These are phyloP conservation scores for Marchantia paleacea DNA, from an alignment of 225 moss, liverwort and hornwort genomes.

Conservation along the genomic window DNA sequence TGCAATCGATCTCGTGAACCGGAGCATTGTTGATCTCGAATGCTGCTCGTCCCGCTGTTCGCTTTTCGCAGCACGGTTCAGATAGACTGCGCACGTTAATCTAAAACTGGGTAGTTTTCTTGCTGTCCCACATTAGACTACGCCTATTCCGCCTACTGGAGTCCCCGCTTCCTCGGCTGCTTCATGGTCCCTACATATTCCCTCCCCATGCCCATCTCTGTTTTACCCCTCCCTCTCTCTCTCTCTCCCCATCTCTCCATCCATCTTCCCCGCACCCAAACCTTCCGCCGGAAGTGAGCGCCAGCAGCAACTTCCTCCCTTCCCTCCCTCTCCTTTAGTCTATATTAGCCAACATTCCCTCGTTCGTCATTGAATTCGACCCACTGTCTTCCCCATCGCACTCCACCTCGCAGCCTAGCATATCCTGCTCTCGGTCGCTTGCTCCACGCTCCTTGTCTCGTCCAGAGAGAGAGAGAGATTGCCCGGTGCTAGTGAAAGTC, in stretches of 20 bases:
- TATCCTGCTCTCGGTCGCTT: background rate
- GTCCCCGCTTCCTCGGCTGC: background rate
- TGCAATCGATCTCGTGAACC: background rate
- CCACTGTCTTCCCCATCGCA: background rate
- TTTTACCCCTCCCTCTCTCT: background rate
- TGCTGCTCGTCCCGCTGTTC: background rate
- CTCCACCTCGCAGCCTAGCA: background rate
- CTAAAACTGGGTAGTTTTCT: background rate
- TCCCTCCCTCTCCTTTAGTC: background rate
- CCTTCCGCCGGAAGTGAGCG: background rate
- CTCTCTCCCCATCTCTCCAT: background rate
- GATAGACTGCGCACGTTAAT: background rate
- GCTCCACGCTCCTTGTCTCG: background rate
- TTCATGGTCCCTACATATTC: background rate
- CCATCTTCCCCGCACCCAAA: background rate
- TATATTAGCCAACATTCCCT: slow-evolving; percentile 4
- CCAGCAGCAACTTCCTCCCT: background rate
- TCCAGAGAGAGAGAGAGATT: background rate
- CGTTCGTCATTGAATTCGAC: background rate
- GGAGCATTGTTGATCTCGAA: background rate
- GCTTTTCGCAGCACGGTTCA: background rate
- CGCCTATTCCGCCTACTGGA: background rate
- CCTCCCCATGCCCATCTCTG: background rate
- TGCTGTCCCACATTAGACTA: slow-evolving; percentile 6
- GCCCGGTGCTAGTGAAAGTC: background rate